Percentiles rank a stretch among this genome's conserved stretches.
These are phyloP conservation scores for Hymenoscyphus fructigenus DNA, from an alignment of 2,329 filamentous ascomycete species.

Conservation along the genomic window DNA sequence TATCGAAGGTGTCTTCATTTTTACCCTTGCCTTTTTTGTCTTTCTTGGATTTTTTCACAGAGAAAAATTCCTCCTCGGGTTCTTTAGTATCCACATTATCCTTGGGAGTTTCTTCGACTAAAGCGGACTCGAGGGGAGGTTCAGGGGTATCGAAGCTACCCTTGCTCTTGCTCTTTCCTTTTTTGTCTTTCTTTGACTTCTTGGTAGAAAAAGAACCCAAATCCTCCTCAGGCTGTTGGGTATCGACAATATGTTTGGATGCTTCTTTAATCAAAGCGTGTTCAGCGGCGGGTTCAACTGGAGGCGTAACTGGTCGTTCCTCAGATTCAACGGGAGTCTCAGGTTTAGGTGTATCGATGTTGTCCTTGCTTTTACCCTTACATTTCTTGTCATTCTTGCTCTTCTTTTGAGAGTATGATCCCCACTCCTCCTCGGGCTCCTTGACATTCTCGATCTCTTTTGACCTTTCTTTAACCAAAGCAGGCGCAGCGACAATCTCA, in stretches of 20 bases:
- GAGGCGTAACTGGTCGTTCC: no score
- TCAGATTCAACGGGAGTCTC: no score
- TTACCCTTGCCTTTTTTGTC: slow-evolving; percentile 22
- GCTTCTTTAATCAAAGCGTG: background rate
- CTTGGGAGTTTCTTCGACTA: background rate
- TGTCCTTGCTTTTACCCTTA: background rate
- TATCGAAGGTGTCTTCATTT: slow-evolving; percentile 16
- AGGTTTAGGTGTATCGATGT: no score
- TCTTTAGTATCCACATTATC: background rate
- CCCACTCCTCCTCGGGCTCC: background rate
- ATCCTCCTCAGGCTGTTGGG: slow-evolving; percentile 3
- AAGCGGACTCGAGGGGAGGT: background rate
- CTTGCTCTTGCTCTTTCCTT: slow-evolving; percentile 3
- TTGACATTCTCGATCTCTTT: background rate
- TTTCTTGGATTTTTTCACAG: slow-evolving; percentile 20
- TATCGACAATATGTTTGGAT: background rate
- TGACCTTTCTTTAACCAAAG: background rate
- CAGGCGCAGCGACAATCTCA: background rate
- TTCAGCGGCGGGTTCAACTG: background rate
- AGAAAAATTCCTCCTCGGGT: background rate
- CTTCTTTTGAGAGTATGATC: slow-evolving; percentile 2
- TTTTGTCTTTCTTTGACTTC: slow-evolving; percentile 35
- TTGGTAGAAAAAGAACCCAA: slow-evolving; percentile 11
- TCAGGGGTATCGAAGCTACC: no score
- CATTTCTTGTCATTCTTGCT: slow-evolving; percentile 10